Evolutionary conservation across 805 yeast species (phyloP).

Genomic region (Nakazawaea molendinolei): DNA sequence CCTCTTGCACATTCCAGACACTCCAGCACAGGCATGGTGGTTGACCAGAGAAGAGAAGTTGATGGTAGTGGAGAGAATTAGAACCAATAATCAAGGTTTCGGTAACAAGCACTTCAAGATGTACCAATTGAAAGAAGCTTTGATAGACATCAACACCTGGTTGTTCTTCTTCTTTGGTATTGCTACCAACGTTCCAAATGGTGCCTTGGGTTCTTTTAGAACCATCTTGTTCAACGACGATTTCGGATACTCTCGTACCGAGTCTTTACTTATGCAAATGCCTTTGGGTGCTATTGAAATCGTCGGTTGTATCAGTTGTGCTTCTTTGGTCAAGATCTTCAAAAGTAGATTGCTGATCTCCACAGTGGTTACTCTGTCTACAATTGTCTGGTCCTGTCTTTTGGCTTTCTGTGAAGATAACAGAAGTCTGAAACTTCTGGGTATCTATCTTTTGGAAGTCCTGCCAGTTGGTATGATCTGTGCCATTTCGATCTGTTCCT

Average conservation of each 20-base stretch:
- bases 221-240: conserved; percentile 32
- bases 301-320: conserved; percentile 17
- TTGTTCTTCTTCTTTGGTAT: conserved; percentile 35
- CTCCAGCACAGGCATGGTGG: conserved; percentile 29
- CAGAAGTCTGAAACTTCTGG: conserved; percentile 14
- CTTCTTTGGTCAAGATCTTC: conserved; percentile 17
- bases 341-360: conserved; percentile 27
- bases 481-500: conserved; percentile 24
- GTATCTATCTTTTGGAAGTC: conserved; percentile 15
- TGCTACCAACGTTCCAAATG: conserved; percentile 45
- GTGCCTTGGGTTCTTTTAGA: conserved; percentile 45
- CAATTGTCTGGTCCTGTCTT: conserved; percentile 22
- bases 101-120: conserved; percentile 49
- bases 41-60: conserved; percentile 34
- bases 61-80: conserved; percentile 44
- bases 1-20: conserved; percentile 36
- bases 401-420: conserved; percentile 19
- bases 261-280: conserved; percentile 28
- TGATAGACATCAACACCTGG: conserved; percentile 45
- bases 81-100: conserved; percentile 49
- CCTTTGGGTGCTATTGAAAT: conserved; percentile 32
- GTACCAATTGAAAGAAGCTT: conserved; percentile 46
- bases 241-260: conserved; percentile 18
- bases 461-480: conserved; percentile 24
- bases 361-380: conserved; percentile 17